Percentiles rank a stretch among this genome's conserved stretches.
Conservation (phyloP, 441 rosid species). For the Pelargonium fulgidum region DNA sequence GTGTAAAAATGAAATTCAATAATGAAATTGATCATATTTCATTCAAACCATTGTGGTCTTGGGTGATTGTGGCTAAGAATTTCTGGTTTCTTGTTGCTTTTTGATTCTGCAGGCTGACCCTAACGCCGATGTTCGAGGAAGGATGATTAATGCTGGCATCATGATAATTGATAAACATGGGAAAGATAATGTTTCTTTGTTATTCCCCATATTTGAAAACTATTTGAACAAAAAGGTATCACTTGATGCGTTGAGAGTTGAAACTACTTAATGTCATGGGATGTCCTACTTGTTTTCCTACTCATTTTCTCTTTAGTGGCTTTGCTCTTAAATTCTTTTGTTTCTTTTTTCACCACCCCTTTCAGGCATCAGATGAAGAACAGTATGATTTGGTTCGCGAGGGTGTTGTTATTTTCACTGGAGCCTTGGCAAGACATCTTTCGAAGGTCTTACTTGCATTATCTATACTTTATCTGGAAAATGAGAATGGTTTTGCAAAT, state of each 20-base stretch:
- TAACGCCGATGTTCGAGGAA: constrained; percentile 96
- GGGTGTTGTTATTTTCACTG: constrained; percentile 96
- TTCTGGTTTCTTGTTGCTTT: constrained; percentile 1
- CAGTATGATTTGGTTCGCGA: constrained; percentile 96
- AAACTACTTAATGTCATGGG: not conserved
- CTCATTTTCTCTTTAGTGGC: not conserved
- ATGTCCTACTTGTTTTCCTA: not conserved
- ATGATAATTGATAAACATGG: constrained; percentile 95
- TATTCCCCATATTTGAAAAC: constrained; percentile 97
- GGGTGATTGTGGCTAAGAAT: constrained; percentile 4
- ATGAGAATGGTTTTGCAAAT: constrained; percentile 2
- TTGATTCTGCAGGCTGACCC: constrained; percentile 74
- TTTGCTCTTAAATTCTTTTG: constrained; percentile 10
- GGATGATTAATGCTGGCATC: constrained; percentile 96
- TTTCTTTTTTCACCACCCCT: constrained; percentile 14
- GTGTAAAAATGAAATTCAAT: not conserved
- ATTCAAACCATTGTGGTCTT: not conserved
- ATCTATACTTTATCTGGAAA: constrained; percentile 11
- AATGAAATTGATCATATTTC: not conserved
- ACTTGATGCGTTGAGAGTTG: not conserved
- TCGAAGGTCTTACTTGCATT: constrained; percentile 49
- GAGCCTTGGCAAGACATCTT: constrained; percentile 94
- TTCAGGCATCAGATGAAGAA: constrained; percentile 88
- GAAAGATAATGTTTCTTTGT: constrained; percentile 75
- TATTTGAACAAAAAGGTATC: constrained; percentile 87